Evolutionary conservation across 2,329 filamentous ascomycete species (phyloP), one percentile per base, ranked within the genome.

Genomic region (Tothia fuscella): DNA sequence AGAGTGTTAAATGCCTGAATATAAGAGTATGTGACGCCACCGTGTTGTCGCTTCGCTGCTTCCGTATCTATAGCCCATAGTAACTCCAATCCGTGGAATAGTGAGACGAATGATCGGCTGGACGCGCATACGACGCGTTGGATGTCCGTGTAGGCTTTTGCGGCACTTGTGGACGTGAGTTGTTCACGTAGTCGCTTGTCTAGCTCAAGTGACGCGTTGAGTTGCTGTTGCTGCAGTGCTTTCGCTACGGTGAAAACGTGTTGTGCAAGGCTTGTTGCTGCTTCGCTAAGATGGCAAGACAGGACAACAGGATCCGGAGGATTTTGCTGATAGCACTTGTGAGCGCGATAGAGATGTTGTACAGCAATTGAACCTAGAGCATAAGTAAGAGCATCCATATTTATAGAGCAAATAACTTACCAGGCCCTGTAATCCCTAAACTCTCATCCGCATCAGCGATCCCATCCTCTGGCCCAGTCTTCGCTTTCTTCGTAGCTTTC

Each of bases 1-100:
- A 43, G 14, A 17, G 21, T 28, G 17, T 29, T 24, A 17, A 43
- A 38, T 17, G 32, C 41, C 12, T 34, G 10, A n/a, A 29, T 51
- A 10, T 52, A 48, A 6, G 51, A 52, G 35, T 58, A 53, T 4
- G 51, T 49, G 20, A 52, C 49, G 25, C 48, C 46, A 6, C 53
- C 51, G n/a, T 46, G 47, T 10, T 4, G 48, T 31, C 19, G n/a
- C 19, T 36, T 44, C 9, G n/a, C 34, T 9, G 9, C 29, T 6
- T 43, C 41, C 6, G 41, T 43, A 13, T 17, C 36, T n/a, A 13
- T 22, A n/a, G 22, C 21, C 33, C 29, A 28, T 12, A 46, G 28
- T 6, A 22, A 24, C 3, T 16, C 20, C 7, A 46, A 19, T 3
- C 44, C 44, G 31, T 39, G 35, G 6, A 46, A 32, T 4, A 46